Evolutionary conservation across 2,329 filamentous ascomycete genomes (phyloP).

Genomic region (Penicillium brasilianum): DNA sequence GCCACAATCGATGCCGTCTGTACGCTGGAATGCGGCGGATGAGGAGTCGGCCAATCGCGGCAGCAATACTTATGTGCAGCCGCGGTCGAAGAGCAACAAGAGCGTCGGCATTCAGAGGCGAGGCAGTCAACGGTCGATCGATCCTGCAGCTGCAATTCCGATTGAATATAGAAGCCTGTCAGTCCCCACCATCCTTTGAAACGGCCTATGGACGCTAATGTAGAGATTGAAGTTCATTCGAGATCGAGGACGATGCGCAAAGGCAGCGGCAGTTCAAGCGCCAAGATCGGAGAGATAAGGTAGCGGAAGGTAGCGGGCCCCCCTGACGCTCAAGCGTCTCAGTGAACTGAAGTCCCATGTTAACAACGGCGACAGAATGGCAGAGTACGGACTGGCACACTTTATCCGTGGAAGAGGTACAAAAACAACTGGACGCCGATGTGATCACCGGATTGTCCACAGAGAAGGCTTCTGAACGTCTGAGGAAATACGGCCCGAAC

Average conservation of each 20-base stretch:
- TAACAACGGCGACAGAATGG: conserved; percentile 8
- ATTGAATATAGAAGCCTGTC: conserved; percentile 16
- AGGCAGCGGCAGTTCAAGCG: conserved; percentile 2
- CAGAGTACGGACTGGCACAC: conserved; percentile 65
- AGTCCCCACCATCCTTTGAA: background rate
- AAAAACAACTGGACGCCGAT: conserved; percentile 63
- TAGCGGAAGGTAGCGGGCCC: background rate
- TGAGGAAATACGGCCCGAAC: conserved; percentile 69
- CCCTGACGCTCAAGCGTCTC: background rate
- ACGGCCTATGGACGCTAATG: background rate
- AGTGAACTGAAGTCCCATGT: background rate
- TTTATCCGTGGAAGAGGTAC: conserved; percentile 62
- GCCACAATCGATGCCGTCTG: background rate
- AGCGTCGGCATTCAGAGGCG: background rate
- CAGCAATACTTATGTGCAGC: background rate
- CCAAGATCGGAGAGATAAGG: background rate
- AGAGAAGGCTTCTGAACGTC: conserved; percentile 61
- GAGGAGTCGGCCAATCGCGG: conserved; percentile 9
- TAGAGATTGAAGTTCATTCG: background rate
- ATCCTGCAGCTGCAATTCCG: conserved; percentile 12
- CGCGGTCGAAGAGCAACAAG: background rate
- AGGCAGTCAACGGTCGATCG: conserved; percentile 6
- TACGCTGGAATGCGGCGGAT: conserved; percentile 9
- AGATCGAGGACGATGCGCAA: conserved; percentile 7
- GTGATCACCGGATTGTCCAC: conserved; percentile 63